Evolutionary conservation across 2,329 filamentous ascomycete genomes (phyloP), one percentile per base, ranked within the genome.

Genomic region (Sporothrix globosa): DNA sequence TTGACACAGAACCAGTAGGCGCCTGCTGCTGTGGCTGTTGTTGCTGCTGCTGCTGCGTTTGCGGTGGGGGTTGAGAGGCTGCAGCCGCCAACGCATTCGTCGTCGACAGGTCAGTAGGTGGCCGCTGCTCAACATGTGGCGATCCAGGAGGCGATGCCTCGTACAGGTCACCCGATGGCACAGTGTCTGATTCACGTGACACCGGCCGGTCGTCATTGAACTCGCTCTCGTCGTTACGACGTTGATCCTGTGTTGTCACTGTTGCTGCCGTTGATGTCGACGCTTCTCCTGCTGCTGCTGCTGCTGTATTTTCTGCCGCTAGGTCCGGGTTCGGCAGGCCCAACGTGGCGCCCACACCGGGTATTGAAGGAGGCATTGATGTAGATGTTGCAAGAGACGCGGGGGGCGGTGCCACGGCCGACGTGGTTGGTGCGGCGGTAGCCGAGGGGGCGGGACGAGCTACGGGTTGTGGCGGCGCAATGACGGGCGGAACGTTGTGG

Each of bases 401-500:
- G 2, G 41, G 30, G 4, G 68, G 68, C 1, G 68, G 46, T 11
- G 68, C 56, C 30, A 44, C 68, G 11, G 50, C 68, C 2, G 48
- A 11, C 60, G 41, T 27, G 6, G 68, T 41, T 13, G 68, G 68
- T 2, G 58, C 52, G 17, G 41, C 17, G 13, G 61, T 44, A 6
- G 10, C 50, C 39, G 58, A 63, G 9, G 39, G 27, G 7, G 39
- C 21, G 21, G 52, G 52, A 54, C 11, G 52, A 7, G 52, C 34
- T 17, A 27, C 21, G 7, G 24, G 14, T 10, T 27, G 27, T 2
- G 44, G 13, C 46, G 67, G 76, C 73, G 56, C 70, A 9, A 69
- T 53, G 17, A 73, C 73, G 19, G 76, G 71, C 2, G 74, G 69
- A 10, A 76, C 76, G 65, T 76, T 74, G 68, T 86, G 83, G 41